phyloP scores from a whole-genome alignment of 208 protist genomes.

The Naegleria lovaniensis region DNA sequence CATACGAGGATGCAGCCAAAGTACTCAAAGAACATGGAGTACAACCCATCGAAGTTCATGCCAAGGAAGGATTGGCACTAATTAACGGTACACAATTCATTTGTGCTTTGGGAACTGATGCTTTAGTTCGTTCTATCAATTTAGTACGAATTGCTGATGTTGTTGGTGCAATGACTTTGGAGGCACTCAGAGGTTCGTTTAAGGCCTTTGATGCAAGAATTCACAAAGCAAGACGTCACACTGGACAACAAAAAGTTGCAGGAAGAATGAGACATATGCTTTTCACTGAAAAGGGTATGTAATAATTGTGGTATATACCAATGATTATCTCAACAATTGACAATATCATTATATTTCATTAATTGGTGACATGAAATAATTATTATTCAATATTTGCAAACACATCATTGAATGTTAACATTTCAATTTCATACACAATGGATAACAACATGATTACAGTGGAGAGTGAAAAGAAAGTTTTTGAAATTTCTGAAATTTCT shows the following conservation, averaged over 20 bases:
- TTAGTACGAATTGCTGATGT: slow-evolving; percentile 49
- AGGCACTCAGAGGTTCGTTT: slow-evolving; percentile 59
- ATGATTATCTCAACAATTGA: too few relatives aligned
- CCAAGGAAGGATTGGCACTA: slow-evolving; percentile 72
- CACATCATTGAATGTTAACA: too few relatives aligned
- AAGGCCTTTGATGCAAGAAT: slow-evolving; percentile 52
- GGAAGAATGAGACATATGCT: slow-evolving; percentile 43
- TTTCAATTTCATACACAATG: too few relatives aligned
- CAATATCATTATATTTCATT: too few relatives aligned
- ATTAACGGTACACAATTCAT: slow-evolving; percentile 86
- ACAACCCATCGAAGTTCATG: slow-evolving; percentile 51
- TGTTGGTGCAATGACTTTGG: slow-evolving; percentile 62
- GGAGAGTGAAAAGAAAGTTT: not conserved
- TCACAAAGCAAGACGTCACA: slow-evolving; percentile 42
- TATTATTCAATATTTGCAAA: too few relatives aligned
- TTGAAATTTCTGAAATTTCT: slow-evolving; percentile 55
- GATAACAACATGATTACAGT: too few relatives aligned
- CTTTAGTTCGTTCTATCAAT: slow-evolving; percentile 46
- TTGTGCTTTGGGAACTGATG: slow-evolving; percentile 55
- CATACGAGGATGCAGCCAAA: slow-evolving; percentile 34
- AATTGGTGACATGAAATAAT: too few relatives aligned
- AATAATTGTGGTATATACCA: too few relatives aligned
- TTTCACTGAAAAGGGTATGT: slow-evolving; percentile 1
- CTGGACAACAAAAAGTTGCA: slow-evolving; percentile 50
- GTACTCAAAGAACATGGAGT: slow-evolving; percentile 53